Conservation (phyloP, 225 moss, liverwort and hornwort genomes). For the Asterella californica region DNA sequence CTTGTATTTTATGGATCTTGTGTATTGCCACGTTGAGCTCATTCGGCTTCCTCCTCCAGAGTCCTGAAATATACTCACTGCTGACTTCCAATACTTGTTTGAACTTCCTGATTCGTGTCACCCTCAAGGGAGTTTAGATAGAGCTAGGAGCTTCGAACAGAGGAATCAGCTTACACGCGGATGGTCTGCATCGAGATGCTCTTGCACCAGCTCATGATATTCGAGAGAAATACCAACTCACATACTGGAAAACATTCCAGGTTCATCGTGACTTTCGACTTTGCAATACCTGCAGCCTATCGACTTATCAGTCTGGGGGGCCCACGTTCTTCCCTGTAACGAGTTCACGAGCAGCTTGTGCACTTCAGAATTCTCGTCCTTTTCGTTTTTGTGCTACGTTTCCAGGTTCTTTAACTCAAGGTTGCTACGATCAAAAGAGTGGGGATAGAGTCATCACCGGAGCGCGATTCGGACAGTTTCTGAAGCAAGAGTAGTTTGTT, state of each 20-base stretch:
- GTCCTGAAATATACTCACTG: neutral
- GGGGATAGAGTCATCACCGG: neutral
- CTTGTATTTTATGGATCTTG: too few relatives aligned
- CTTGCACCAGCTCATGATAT: neutral
- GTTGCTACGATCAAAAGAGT: neutral
- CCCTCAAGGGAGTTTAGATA: neutral
- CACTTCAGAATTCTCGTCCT: neutral
- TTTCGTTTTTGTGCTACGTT: too few relatives aligned
- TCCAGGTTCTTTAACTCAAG: neutral
- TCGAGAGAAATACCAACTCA: too few relatives aligned
- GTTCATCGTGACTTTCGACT: neutral
- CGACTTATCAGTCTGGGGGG: too few relatives aligned
- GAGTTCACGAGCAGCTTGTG: neutral
- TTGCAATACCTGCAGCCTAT: neutral
- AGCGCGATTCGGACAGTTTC: neutral
- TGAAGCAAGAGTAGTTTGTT: constrained; percentile 30
- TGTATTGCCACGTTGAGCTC: too few relatives aligned
- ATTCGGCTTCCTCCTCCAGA: too few relatives aligned
- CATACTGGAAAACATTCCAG: neutral
- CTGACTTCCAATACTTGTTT: neutral
- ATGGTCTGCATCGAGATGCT: constrained; percentile 2
- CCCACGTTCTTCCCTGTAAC: too few relatives aligned
- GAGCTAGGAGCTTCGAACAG: too few relatives aligned
- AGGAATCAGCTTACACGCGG: neutral
- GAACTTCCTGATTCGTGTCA: neutral